phyloP scores from a whole-genome alignment of 2,329 filamentous ascomycete genomes.

The Phaeosphaeriaceae sp. region DNA sequence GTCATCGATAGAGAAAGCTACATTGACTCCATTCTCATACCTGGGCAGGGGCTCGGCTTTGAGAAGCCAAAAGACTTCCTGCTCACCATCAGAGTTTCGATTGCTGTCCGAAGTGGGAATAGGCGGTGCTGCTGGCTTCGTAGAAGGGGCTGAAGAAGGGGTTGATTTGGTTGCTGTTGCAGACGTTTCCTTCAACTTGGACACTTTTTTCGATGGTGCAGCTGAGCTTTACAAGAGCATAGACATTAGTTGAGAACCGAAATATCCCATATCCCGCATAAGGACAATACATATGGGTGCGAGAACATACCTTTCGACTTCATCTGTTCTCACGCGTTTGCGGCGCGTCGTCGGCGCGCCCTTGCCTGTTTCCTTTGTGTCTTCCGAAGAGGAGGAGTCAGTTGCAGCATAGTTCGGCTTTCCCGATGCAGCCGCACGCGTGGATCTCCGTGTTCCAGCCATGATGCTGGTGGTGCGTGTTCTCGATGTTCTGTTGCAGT shows the following conservation, averaged over 20 bases:
- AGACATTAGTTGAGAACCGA: neutral
- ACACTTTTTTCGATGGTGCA: slow-evolving; percentile 30
- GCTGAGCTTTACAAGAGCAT: neutral
- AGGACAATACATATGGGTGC: slow-evolving; percentile 1
- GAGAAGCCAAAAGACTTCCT: slow-evolving; percentile 56
- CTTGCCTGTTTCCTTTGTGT: slow-evolving; percentile 26
- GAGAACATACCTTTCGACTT: slow-evolving; percentile 11
- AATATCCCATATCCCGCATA: slow-evolving; percentile 5
- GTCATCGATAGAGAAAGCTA: slow-evolving; percentile 94
- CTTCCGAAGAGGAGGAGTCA: slow-evolving; percentile 20
- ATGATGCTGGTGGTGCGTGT: slow-evolving; percentile 16
- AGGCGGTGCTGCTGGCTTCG: slow-evolving; percentile 15
- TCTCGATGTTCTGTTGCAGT: neutral
- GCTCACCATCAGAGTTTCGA: slow-evolving; percentile 32
- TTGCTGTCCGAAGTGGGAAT: slow-evolving; percentile 29
- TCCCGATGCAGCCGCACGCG: slow-evolving; percentile 29
- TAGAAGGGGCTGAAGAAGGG: slow-evolving; percentile 5
- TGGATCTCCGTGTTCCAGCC: slow-evolving; percentile 38
- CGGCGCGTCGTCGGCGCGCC: slow-evolving; percentile 32
- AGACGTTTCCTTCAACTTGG: slow-evolving; percentile 12
- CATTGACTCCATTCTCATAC: slow-evolving; percentile 84
- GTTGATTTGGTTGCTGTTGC: neutral
- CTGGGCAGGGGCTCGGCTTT: slow-evolving; percentile 80
- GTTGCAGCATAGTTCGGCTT: slow-evolving; percentile 30
- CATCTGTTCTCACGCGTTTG: slow-evolving; percentile 35